Evolutionary conservation across 1,139 yeast genomes (phyloP), one percentile per base, ranked within the genome.

Genomic region (Pichia sp.): DNA sequence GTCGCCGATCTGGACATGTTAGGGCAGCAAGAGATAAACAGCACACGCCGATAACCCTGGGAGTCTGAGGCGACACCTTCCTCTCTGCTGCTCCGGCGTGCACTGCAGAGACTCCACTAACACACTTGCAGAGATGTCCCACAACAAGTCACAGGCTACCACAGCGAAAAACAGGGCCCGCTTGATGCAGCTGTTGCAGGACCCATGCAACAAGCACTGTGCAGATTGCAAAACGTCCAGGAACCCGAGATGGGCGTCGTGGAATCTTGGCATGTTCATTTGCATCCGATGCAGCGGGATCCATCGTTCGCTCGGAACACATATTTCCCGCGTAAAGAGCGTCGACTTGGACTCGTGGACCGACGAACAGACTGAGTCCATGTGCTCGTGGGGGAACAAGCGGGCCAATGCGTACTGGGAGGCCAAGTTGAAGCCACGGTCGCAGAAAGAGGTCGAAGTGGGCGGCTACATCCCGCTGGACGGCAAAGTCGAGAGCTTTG

Each of bases 341-440:
- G 95, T 93, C 49, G 99, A 93, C 73, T 78, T 93, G 66, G 98
- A 93, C 69, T 87, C 95, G 1, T 93, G 99, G 99, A 88, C 95
- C 10, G 96, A 90, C 64, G 96, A 88, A 66, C 97, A 93, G 70
- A 82, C 90, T 44, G 85, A 81, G 59, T 82, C 82, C 62, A 85
- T 93, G 85, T 83, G 90, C 45, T 75, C 80, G 64, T 89, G 96
- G 95, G 97, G 97, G 4, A 93, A 92, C 68, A 78, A 73, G 48
- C 80, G 81, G 61, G 92, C 95, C 38, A 92, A 93, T 67, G 62
- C 70, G 51, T 84, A 73, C 63, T 93, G 97, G 96, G 99, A 93
- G 69, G 78, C 82, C 49, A 83, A 82, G 64, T 76, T 93, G 34
- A 47, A 46, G 31, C 55, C 53, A 29, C 59, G 92, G 93, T 1